Percentiles rank a stretch among this genome's conserved stretches.
Evolutionary conservation across 306 rosid genomes (phyloP).

Genomic region (Cucumis melo): DNA sequence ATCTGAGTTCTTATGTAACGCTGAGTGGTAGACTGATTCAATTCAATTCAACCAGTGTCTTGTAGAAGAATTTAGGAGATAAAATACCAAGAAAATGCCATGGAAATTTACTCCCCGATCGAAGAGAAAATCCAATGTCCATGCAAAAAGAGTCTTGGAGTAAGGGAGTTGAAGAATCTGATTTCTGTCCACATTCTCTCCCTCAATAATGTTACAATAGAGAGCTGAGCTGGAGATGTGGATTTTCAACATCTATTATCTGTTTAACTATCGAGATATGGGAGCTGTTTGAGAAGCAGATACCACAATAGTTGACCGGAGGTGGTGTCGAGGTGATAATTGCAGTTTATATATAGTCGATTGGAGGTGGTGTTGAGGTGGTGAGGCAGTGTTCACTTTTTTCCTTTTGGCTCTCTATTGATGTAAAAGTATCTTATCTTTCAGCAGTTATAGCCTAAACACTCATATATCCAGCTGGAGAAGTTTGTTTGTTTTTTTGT

Average conservation of each 20-base stretch:
- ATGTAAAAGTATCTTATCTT: no score
- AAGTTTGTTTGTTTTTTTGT: no score
- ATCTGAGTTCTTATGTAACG: neutral
- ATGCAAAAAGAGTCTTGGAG: neutral
- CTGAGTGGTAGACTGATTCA: neutral
- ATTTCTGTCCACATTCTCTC: neutral
- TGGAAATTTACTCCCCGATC: neutral
- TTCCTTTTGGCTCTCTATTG: no score
- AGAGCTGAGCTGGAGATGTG: neutral
- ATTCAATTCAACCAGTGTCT: neutral
- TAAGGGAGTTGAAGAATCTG: neutral
- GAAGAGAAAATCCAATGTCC: neutral
- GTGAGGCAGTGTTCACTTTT: no score
- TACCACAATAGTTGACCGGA: neutral
- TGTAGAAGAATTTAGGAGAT: neutral
- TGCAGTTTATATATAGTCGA: neutral
- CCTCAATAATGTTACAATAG: neutral
- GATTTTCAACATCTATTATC: neutral
- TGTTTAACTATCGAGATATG: neutral
- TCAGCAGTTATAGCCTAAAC: no score
- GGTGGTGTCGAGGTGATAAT: neutral
- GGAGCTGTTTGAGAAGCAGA: neutral
- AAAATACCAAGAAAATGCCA: neutral
- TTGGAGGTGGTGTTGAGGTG: no score
- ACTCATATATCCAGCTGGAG: no score